These are phyloP conservation scores for Calonectria henricotiae DNA, from an alignment of 2,329 filamentous ascomycete species.

Conservation along the genomic window DNA sequence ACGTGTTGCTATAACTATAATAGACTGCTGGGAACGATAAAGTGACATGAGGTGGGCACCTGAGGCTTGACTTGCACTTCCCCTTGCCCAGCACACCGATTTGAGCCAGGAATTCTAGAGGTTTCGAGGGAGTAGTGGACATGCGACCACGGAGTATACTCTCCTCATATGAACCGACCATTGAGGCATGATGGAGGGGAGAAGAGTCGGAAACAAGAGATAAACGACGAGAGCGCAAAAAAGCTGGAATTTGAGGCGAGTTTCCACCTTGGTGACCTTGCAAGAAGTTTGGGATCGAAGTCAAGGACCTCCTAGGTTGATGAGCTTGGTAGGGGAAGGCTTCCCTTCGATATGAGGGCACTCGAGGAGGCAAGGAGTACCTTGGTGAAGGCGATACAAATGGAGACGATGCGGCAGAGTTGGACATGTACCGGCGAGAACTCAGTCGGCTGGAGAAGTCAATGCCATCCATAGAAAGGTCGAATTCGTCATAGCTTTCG, in stretches of 20 bases:
- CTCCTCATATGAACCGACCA: conserved; percentile 98
- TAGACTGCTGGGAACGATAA: conserved; percentile 95
- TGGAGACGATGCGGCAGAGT: conserved; percentile 71
- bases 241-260: conserved; percentile 68
- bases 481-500: conserved; percentile 83
- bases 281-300: conserved; percentile 67
- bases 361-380: conserved; percentile 49
- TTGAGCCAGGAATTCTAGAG: conserved; percentile 92
- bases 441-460: conserved; percentile 63
- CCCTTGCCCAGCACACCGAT: conserved; percentile 94
- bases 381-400: conserved; percentile 62
- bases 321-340: conserved; percentile 82
- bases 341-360: conserved; percentile 70
- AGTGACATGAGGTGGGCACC: conserved; percentile 91
- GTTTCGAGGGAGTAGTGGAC: conserved; percentile 95
- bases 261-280: conserved; percentile 54
- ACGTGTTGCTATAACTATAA: conserved; percentile 87
- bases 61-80: conserved; percentile 87
- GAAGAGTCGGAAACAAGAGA: conserved; percentile 84
- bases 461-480: conserved; percentile 72
- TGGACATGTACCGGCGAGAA: conserved; percentile 80
- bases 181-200: conserved; percentile 89
- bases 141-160: conserved; percentile 95
- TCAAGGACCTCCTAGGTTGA: conserved; percentile 83
- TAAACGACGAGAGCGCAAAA: conserved; percentile 73